phyloP scores from a whole-genome alignment of 2,329 filamentous ascomycete species.

The Pseudocercospora crystallina region DNA sequence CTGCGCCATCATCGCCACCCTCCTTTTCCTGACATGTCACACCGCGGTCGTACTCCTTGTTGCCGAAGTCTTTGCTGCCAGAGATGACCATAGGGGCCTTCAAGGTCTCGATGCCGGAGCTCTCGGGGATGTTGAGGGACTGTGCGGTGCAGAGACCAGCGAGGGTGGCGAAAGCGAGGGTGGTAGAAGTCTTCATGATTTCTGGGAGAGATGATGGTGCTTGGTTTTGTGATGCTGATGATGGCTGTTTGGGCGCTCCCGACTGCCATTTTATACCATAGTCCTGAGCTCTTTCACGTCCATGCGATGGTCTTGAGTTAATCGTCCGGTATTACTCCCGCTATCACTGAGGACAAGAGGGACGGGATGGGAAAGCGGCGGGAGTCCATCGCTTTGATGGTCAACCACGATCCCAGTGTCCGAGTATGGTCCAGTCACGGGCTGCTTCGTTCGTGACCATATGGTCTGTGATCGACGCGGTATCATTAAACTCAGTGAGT shows the following conservation, averaged over 20 bases:
- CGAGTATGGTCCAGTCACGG: too few relatives aligned
- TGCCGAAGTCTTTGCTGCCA: conserved; percentile 16
- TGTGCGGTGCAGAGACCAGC: conserved; percentile 33
- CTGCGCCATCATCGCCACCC: conserved; percentile 44
- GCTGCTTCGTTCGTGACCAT: too few relatives aligned
- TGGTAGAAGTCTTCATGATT: conserved; percentile 15
- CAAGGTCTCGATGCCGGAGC: conserved; percentile 33
- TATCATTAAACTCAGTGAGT: too few relatives aligned
- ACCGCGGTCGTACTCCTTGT: conserved; percentile 20
- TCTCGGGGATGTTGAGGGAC: conserved; percentile 36
- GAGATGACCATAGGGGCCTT: conserved; percentile 26
- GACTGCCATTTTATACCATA: too few relatives aligned
- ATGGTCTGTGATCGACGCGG: too few relatives aligned
- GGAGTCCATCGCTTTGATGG: too few relatives aligned
- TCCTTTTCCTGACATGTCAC: conserved; percentile 16
- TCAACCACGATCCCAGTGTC: too few relatives aligned
- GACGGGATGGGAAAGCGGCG: too few relatives aligned
- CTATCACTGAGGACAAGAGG: too few relatives aligned
- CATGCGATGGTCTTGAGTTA: too few relatives aligned
- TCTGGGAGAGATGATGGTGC: background rate
- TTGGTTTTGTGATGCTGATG: background rate
- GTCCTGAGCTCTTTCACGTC: background rate
- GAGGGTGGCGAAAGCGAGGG: conserved; percentile 14
- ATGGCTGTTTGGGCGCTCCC: background rate
- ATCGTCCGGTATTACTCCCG: too few relatives aligned